Base-by-base conservation (phyloP, 2,329 filamentous ascomycete genomes). In the Alternaria brassicae region DNA sequence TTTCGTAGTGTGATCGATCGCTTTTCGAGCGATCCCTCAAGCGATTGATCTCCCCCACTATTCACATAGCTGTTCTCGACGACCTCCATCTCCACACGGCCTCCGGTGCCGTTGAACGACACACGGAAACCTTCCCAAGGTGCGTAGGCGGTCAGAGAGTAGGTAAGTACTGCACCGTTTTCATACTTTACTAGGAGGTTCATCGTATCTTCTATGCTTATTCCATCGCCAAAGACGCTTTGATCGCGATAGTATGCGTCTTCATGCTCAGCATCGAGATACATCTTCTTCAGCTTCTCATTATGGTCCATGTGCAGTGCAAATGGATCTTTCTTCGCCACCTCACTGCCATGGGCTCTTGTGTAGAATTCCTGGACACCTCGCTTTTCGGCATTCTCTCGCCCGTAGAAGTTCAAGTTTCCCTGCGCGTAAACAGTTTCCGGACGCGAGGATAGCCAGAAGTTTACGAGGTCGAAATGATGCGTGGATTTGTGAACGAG, bases 201-300 rank as follows among this genome's bases (percentile, higher is more conserved):
- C 85, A 88, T 87, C 0, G 86, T 88, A 66, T 89, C 87, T 70
- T 89, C 86, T 58, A 88, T 88, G 63, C 80, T 87, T 55, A 89
- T 87, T 1, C 86, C 87, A 59, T 89, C 86, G 0, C 84, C 81
- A 53, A 89, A 88, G 0, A 88, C 85, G 63, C 82, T 87, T 72
- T 88, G 86, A 66, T 89, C 86, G 0, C 86, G 82, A 60, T 85
- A 81, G 65, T 89, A 89, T 15, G 81, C 81, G 63, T 89, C 87
- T 67, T 89, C 87, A 57, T 88, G 83, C 78, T 89, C 86, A 0
- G 86, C 86, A 34, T 88, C 85, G 0, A 86, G 80, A 59, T 88
- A 88, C 80, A 88, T 81, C 3, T 80, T 81, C 75, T 85, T 86
- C 21, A 89, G 75, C 62, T 85, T 82, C 13, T 79, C 75, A 57